phyloP scores from a whole-genome alignment of 345 rosid species.

The Salix suchowensis region DNA sequence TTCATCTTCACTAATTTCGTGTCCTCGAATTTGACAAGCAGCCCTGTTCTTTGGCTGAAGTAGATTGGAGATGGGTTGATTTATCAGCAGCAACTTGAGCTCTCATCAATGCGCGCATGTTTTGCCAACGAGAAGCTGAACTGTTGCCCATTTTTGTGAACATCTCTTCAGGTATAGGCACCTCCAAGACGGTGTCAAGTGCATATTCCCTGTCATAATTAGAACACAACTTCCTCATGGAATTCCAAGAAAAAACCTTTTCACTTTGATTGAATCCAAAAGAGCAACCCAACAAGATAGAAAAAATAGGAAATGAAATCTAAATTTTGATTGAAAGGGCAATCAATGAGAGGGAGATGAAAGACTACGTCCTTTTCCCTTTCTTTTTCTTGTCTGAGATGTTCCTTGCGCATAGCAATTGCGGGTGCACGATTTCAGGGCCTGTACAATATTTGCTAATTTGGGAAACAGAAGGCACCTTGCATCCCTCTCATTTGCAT shows the following conservation, averaged over 20 bases:
- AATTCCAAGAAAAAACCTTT: background rate
- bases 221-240: conserved; percentile 58
- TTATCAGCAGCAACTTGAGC: conserved; percentile 35
- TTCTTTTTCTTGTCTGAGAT: conserved; percentile 28
- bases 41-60: conserved; percentile 87
- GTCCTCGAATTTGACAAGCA: conserved; percentile 65
- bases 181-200: conserved; percentile 69
- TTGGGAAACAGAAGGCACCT: background rate
- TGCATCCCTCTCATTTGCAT: background rate
- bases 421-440: conserved; percentile 61
- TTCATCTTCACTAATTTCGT: conserved; percentile 69
- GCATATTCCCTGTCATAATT: conserved; percentile 59
- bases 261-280: background rate
- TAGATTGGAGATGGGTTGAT: conserved; percentile 58
- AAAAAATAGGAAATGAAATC: conserved; percentile 7
- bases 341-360: conserved; percentile 13
- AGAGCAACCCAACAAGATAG: background rate
- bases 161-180: conserved; percentile 75
- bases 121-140: conserved; percentile 65
- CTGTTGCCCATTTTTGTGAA: conserved; percentile 59
- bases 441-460: background rate
- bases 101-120: conserved; percentile 68
- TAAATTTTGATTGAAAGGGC: conserved; percentile 7
- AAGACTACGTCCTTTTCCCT: conserved; percentile 13
- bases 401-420: conserved; percentile 54